These are phyloP conservation scores for Populus davidiana DNA, from an alignment of 345 rosid species.

Conservation along the genomic window DNA sequence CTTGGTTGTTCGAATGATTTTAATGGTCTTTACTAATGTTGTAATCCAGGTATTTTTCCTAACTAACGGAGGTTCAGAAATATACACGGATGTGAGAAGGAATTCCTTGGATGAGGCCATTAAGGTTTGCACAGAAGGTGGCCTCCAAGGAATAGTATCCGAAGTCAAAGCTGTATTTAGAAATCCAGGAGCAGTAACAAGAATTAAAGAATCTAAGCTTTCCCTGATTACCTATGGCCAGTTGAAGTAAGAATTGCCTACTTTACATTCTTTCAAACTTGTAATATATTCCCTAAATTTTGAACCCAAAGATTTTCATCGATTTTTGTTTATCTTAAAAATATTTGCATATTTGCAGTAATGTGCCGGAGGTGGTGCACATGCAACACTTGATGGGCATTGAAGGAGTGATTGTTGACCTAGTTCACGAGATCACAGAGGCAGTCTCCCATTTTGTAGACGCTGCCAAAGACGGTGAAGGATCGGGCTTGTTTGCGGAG, in stretches of 20 bases:
- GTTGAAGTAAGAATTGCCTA: constrained; percentile 12
- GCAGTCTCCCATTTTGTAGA: constrained; percentile 7
- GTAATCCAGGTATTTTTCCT: constrained; percentile 27
- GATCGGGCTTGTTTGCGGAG: background rate
- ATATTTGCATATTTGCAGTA: constrained; percentile 9
- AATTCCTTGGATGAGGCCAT: constrained; percentile 30
- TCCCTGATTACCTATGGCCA: constrained; percentile 24
- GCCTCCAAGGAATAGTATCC: constrained; percentile 29
- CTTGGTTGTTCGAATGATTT: background rate
- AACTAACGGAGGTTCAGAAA: constrained; percentile 30
- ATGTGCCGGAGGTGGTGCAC: constrained; percentile 19
- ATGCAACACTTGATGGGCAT: constrained; percentile 23
- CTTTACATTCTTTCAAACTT: background rate
- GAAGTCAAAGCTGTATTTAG: constrained; percentile 28
- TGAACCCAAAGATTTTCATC: background rate
- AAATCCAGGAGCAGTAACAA: constrained; percentile 25
- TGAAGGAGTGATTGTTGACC: constrained; percentile 30
- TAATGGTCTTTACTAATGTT: background rate
- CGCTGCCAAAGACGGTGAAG: background rate
- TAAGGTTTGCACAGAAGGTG: constrained; percentile 24
- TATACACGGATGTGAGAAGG: constrained; percentile 20
- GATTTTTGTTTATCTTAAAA: background rate
- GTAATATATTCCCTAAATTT: background rate
- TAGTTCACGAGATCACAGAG: constrained; percentile 18
- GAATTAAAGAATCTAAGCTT: constrained; percentile 17